A percentile compares a stretch with the other conserved stretches of the same genome.
Conservation (phyloP, 805 yeast species). For the Blastobotrys mokoenaii region DNA sequence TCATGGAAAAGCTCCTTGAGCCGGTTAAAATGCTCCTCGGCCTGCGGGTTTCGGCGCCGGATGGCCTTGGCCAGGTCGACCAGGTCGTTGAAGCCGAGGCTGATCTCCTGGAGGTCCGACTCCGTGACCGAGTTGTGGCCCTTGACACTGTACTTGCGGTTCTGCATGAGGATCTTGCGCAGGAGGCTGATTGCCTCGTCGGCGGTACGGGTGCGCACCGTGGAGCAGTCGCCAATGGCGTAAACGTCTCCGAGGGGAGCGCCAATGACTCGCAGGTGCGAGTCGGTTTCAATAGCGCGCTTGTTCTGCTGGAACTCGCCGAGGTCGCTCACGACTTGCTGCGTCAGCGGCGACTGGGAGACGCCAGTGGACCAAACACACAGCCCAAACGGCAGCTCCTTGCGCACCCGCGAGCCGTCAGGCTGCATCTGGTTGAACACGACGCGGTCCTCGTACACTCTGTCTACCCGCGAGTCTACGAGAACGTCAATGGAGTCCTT, state of each 20-base stretch:
- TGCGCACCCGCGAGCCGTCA: conserved; percentile 27
- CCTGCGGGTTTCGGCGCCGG: conserved; percentile 46
- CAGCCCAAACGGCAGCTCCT: conserved; percentile 55
- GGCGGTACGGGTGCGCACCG: conserved; percentile 52
- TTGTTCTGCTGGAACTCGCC: conserved; percentile 45
- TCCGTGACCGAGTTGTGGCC: conserved; percentile 30
- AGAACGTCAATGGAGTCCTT: conserved; percentile 55
- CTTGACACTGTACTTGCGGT: conserved; percentile 13
- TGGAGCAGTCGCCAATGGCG: conserved; percentile 67
- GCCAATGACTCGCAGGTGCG: conserved; percentile 62
- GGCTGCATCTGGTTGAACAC: conserved; percentile 44
- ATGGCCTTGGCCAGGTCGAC: conserved; percentile 40
- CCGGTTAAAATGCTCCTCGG: conserved; percentile 45
- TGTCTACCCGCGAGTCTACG: conserved; percentile 56
- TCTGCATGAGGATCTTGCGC: conserved; percentile 18
- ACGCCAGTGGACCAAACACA: conserved; percentile 76
- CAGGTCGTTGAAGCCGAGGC: conserved; percentile 41
- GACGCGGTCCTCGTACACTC: conserved; percentile 48
- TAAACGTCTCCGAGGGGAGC: conserved; percentile 60
- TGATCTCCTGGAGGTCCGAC: conserved; percentile 42
- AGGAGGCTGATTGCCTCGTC: conserved; percentile 47
- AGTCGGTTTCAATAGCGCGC: conserved; percentile 69
- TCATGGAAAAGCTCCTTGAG: conserved; percentile 44
- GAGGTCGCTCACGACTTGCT: conserved; percentile 43
- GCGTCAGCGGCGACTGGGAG: conserved; percentile 54